Evolutionary conservation across 768 basidiomycete species (phyloP).

Genomic region (Strobilomyces echinocephalus): DNA sequence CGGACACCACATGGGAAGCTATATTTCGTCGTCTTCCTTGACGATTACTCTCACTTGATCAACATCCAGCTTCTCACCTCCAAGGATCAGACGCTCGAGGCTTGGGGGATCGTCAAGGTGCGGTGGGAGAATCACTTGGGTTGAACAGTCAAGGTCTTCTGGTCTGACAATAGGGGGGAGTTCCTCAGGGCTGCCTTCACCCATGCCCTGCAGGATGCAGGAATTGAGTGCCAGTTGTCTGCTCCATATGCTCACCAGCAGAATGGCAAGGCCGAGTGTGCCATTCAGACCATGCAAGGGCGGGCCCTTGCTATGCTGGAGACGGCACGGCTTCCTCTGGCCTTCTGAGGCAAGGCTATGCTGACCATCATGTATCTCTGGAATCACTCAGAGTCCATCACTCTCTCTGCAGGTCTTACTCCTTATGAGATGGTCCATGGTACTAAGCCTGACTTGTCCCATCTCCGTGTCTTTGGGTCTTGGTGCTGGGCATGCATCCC

Average conservation of each 20-base stretch:
- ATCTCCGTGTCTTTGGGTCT: not conserved
- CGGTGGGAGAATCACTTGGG: not conserved
- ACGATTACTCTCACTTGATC: slow-evolving; percentile 6
- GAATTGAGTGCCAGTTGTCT: not conserved
- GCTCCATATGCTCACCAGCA: no score
- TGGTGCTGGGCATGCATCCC: not conserved
- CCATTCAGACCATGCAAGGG: not conserved
- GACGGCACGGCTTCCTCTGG: not conserved
- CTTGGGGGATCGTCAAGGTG: not conserved
- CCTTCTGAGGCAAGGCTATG: no score
- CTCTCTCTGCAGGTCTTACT: no score
- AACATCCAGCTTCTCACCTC: not conserved
- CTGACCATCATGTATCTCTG: no score
- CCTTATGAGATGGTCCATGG: no score
- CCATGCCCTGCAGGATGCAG: not conserved
- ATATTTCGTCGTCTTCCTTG: slow-evolving; percentile 16
- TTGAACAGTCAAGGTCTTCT: not conserved
- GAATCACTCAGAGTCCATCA: no score
- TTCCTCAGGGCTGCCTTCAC: not conserved
- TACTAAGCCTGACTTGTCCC: not conserved
- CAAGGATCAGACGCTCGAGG: not conserved
- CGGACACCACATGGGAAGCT: slow-evolving; percentile 8
- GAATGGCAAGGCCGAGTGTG: no score
- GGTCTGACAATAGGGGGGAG: not conserved
- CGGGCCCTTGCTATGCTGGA: not conserved